These are phyloP conservation scores for Epichloe hybrida DNA, from an alignment of 2,329 filamentous ascomycete genomes.

Conservation along the genomic window DNA sequence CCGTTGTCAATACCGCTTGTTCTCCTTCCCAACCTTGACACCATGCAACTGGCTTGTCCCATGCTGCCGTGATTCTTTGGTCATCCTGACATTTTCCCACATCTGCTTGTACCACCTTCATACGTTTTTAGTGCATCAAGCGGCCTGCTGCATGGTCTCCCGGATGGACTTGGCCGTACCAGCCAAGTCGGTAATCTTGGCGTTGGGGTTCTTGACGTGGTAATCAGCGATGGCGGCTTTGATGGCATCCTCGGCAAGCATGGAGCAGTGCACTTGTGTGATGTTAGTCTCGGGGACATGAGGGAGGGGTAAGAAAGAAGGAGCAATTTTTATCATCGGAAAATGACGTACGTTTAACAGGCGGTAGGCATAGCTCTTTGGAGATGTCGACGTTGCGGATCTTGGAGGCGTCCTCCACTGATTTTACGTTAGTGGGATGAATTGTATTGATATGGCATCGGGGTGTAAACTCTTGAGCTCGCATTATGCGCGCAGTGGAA, in stretches of 20 bases:
- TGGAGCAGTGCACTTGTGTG: conserved; percentile 69
- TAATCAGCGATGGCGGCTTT: conserved; percentile 84
- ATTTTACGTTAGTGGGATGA: no score
- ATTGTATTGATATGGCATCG: no score
- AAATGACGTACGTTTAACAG: conserved; percentile 61
- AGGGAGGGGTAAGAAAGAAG: conserved; percentile 11
- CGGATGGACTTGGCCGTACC: conserved; percentile 42
- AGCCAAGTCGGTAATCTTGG: conserved; percentile 57
- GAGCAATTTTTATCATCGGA: neutral
- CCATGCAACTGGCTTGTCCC: neutral
- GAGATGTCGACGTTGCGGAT: conserved; percentile 98
- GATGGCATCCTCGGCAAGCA: conserved; percentile 85
- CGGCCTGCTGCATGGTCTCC: conserved; percentile 8
- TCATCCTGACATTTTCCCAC: neutral
- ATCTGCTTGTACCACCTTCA: neutral
- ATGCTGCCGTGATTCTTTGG: neutral
- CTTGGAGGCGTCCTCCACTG: conserved; percentile 74
- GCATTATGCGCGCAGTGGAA: neutral
- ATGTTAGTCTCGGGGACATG: neutral
- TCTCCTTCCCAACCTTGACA: neutral
- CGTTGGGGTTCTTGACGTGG: conserved; percentile 56
- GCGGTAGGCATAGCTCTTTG: conserved; percentile 81
- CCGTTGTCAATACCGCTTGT: neutral
- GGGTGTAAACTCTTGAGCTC: neutral
- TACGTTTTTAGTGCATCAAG: conserved; percentile 1